Conservation (phyloP, 208 protist species). For the Crithidia sp. region DNA sequence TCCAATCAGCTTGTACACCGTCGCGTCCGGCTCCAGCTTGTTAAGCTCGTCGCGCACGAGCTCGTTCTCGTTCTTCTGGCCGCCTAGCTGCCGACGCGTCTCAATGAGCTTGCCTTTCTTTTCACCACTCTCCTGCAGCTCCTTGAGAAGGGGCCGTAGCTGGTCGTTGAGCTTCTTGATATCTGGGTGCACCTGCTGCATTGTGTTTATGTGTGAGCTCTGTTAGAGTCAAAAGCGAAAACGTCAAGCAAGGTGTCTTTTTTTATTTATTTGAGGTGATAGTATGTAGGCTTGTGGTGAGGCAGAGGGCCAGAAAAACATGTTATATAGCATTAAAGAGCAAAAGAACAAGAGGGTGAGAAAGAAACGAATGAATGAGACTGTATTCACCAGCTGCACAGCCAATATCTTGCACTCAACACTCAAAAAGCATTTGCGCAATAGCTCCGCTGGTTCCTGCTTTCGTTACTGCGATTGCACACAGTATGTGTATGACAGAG, state of each 20-base stretch:
- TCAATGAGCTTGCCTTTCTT: slow-evolving; percentile 89
- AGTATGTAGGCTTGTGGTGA: too few species aligned
- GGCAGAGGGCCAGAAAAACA: neutral
- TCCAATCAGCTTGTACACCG: slow-evolving; percentile 95
- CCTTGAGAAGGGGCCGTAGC: slow-evolving; percentile 71
- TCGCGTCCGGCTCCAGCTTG: slow-evolving; percentile 87
- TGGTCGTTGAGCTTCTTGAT: slow-evolving; percentile 83
- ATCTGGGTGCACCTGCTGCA: slow-evolving; percentile 85
- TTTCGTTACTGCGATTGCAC: too few species aligned
- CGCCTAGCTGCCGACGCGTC: slow-evolving; percentile 85
- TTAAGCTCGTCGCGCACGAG: slow-evolving; percentile 94
- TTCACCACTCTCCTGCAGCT: slow-evolving; percentile 83
- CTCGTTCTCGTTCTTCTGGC: slow-evolving; percentile 95
- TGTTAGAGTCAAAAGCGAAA: neutral
- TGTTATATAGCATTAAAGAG: neutral
- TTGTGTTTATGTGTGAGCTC: slow-evolving; percentile 12
- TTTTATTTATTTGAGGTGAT: neutral
- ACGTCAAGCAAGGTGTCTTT: neutral
- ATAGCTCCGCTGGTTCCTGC: too few species aligned
- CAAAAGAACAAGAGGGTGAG: neutral
- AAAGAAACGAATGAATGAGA: too few species aligned
- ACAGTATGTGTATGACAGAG: too few species aligned
- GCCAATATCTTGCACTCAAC: too few species aligned
- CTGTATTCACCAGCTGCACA: too few species aligned
- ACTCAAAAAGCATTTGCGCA: too few species aligned